These are phyloP conservation scores for Solanum ahanhuiri DNA, from an alignment of 257 asterid species.

Conservation along the genomic window DNA sequence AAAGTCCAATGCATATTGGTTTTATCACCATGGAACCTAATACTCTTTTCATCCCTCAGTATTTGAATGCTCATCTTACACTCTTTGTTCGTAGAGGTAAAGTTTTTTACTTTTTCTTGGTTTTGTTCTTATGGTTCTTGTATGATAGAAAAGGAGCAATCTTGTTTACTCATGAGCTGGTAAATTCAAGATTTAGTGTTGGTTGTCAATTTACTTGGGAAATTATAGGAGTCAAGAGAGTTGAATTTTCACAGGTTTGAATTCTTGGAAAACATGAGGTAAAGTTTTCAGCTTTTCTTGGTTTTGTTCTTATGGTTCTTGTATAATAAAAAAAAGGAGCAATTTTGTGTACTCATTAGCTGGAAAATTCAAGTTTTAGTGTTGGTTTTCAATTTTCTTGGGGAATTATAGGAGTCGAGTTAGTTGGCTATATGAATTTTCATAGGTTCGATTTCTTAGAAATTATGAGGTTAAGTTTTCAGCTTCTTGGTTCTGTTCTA, in stretches of 20 bases:
- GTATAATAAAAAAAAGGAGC: background rate
- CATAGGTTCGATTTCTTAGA: too few relatives aligned
- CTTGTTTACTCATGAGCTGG: background rate
- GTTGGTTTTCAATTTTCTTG: background rate
- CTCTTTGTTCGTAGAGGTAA: slow-evolving; percentile 69
- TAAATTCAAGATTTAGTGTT: background rate
- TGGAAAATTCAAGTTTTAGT: background rate
- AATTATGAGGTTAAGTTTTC: too few relatives aligned
- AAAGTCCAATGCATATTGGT: slow-evolving; percentile 49
- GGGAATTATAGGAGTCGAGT: background rate
- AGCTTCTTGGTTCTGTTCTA: background rate
- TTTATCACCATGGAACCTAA: slow-evolving; percentile 85
- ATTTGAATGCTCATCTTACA: slow-evolving; percentile 60
- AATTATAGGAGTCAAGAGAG: background rate
- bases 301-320: background rate
- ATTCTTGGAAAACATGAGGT: too few relatives aligned
- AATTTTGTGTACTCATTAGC: background rate
- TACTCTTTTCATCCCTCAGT: slow-evolving; percentile 75
- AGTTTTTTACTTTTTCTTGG: background rate
- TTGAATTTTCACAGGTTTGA: background rate
- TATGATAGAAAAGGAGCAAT: background rate
- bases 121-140: background rate
- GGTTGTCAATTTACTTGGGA: background rate
- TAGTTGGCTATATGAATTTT: background rate
- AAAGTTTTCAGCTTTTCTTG: background rate